Evolutionary conservation across 2,329 filamentous ascomycete species (phyloP).

Genomic region (Penicillium paneum): DNA sequence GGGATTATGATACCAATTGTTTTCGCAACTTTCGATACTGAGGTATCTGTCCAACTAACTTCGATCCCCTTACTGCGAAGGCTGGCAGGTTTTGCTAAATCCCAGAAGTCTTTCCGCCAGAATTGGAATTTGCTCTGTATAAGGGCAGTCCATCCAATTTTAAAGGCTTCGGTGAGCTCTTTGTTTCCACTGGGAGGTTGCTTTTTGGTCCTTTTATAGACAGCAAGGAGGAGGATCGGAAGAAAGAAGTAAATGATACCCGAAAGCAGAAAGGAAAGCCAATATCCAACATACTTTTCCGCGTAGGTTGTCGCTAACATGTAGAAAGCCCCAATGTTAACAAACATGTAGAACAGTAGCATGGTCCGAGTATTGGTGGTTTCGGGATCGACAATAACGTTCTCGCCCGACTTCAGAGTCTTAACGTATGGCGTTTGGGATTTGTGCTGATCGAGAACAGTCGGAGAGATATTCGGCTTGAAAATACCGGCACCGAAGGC

Average conservation of each 20-base stretch:
- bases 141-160: background rate
- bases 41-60: slow-evolving; percentile 30
- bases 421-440: slow-evolving; percentile 39
- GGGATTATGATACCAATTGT: slow-evolving; percentile 18
- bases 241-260: slow-evolving; percentile 37
- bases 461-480: slow-evolving; percentile 28
- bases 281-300: slow-evolving; percentile 27
- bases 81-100: slow-evolving; percentile 35
- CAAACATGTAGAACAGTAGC: slow-evolving; percentile 36
- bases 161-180: slow-evolving; percentile 13
- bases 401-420: slow-evolving; percentile 44
- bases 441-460: background rate
- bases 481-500: slow-evolving; percentile 41
- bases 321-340: slow-evolving; percentile 36
- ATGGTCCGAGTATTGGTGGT: slow-evolving; percentile 40
- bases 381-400: slow-evolving; percentile 49
- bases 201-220: slow-evolving; percentile 36
- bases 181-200: slow-evolving; percentile 28
- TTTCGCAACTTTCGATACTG: slow-evolving; percentile 30
- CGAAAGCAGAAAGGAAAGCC: slow-evolving; percentile 26
- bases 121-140: background rate
- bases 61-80: slow-evolving; percentile 27
- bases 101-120: slow-evolving; percentile 28
- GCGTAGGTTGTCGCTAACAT: slow-evolving; percentile 39
- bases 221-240: slow-evolving; percentile 31